Base-by-base conservation (phyloP, 139 green algal genomes). In the Edaphochlamys debaryana region DNA sequence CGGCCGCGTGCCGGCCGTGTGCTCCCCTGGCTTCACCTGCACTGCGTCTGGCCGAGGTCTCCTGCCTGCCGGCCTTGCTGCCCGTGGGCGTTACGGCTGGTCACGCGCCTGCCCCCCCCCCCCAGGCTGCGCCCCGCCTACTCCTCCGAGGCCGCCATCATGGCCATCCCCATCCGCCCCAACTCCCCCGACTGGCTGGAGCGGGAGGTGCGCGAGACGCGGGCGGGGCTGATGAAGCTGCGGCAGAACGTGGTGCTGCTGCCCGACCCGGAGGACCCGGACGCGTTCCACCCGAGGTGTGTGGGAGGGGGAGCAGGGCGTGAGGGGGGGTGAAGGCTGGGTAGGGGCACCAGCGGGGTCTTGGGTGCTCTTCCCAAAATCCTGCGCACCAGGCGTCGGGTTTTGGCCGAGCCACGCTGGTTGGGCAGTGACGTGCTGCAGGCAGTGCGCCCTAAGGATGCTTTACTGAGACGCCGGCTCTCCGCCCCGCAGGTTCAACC, bases 181-280 rank as follows among this genome's bases (percentile, higher is more conserved):
- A 88, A 91, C 17, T 92, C 91, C 20, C 93, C 94, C 7, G 81
- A 91, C 4, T 95, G 92, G 89, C 86, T 96, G 71, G 75, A 88
- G 68, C 68, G 90, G 4, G 94, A 96, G 87, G 74, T 83, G 32
- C 73, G 82, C 40, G 78, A 38, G 4, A 90, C 82, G 30, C 86
- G 87, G 34, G 76, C 78, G n/a, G 95, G 94, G 3, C 90, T 99
- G 83, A 67, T 98, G 60, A 56, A 82, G 60, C 90, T 98, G 84
- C 77, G 88, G 29, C 94, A 98, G 77, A 98, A 98, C 72, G 94
- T 98, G 77, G 80, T 96, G 67, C 92, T 99, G 74, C 86, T 99
- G 69, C 77, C 82, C 29, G 92, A 98, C 69, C 67, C 82, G 0
- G 85, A 96, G 20, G 89, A 97, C 76, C 66, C 81, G 22, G 76